phyloP scores from a whole-genome alignment of 768 basidiomycete species.

The Phlebiopsis gigantea region DNA sequence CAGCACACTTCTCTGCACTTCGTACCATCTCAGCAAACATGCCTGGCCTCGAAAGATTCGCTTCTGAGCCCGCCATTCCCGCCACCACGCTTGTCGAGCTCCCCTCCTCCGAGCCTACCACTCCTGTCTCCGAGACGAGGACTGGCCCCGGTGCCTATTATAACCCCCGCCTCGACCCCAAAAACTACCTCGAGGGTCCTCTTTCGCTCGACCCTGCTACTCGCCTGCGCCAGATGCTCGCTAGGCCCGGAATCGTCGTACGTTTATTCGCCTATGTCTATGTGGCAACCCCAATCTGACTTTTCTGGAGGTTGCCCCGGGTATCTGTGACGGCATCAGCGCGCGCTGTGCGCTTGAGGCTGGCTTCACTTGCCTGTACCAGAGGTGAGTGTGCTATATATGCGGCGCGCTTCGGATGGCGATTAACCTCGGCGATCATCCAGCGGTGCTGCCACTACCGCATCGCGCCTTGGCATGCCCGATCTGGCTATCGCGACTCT shows the following conservation, averaged over 20 bases:
- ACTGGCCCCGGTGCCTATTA: conserved; percentile 37
- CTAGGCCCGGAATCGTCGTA: conserved; percentile 72
- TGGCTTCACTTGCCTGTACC: conserved; percentile 73
- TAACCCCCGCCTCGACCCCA: conserved; percentile 64
- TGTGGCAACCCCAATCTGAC: not conserved
- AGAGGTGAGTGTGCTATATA: conserved; percentile 41
- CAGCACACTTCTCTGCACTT: no score
- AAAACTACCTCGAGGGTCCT: conserved; percentile 64
- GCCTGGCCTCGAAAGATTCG: conserved; percentile 24
- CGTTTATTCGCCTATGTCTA: conserved; percentile 20
- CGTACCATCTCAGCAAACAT: conserved; percentile 9
- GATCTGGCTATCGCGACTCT: conserved; percentile 74
- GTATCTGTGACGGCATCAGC: conserved; percentile 76
- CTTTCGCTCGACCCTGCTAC: conserved; percentile 66
- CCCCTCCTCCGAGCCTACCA: not conserved
- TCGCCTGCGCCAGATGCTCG: conserved; percentile 49
- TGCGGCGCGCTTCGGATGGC: not conserved
- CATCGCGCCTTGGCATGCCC: conserved; percentile 72
- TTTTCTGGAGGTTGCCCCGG: conserved; percentile 54
- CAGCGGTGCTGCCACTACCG: conserved; percentile 76
- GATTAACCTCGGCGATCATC: not conserved
- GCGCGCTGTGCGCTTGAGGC: conserved; percentile 77
- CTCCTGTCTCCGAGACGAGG: not conserved
- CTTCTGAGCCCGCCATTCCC: conserved; percentile 14
- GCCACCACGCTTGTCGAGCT: conserved; percentile 15